Evolutionary conservation across 2,329 filamentous ascomycete genomes (phyloP), one percentile per base, ranked within the genome.

Genomic region (Paecilomyces fulvus): DNA sequence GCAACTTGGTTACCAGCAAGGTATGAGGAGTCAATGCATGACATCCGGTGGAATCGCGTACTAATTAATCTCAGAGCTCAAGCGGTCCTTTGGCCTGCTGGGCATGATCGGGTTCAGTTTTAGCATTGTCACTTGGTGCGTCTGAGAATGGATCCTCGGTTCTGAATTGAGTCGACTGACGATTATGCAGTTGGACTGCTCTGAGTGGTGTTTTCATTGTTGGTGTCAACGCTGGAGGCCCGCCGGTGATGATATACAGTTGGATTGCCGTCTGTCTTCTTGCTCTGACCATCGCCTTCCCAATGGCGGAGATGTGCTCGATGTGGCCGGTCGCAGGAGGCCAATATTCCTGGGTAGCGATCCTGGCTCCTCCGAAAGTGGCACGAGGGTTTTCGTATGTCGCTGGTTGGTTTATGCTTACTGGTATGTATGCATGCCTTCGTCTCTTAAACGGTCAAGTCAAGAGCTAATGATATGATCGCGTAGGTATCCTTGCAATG

Each of bases 41-140:
- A 12, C 5, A 23, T 20, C n/a, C 49, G 23, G 20, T 12, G 23
- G 3, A 43, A 25, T 8, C n/a, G 14, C 12, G 30, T 51, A 8
- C 20, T 33, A 17, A 17, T 25, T n/a, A 12, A 17, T 51, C 4
- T 52, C 57, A 80, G 80, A 84, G 66, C 74, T 84, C 60, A 82
- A 81, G 64, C 78, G 81, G 8, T 79, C 75, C 8, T 84, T 83
- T 61, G 73, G 78, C 9, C 66, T 83, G 5, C 60, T 83, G 28
- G 80, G 80, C 33, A 84, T 84, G 79, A 74, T 84, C 31, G 81
- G 80, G 0, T 84, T 84, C 68, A 78, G 75, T 50, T 84, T 84
- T 66, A 79, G 75, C 56, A 80, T 84, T 50, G 79, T 84, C 49
- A 83, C 81, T 30, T 79, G 73, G 74, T 76, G 60, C 59, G 68